Base-by-base conservation (phyloP, 768 basidiomycete species). In the Tylopilus vinaceipallidus region DNA sequence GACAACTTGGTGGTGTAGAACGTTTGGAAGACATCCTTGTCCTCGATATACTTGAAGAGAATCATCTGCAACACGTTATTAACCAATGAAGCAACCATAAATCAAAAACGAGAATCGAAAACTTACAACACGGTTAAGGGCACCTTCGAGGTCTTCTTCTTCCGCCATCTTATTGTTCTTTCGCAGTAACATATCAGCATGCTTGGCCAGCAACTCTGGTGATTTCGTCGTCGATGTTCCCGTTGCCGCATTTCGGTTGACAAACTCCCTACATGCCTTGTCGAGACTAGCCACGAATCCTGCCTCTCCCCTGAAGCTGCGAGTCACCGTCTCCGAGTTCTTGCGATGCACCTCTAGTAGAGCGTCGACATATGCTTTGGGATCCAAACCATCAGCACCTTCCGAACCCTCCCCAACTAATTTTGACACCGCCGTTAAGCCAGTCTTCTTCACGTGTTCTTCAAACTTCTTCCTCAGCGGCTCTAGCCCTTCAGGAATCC, bases 1-100 rank as follows among this genome's bases (percentile, higher is more conserved):
- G 91, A 91, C 20, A 98, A 72, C 68, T 91, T 95, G 55, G 91
- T 95, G 14, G 88, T 89, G 73, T 99, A 98, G 78, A 95, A 98
- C 16, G 89, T 90, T 65, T 95, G 94, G 83, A 98, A 99, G 12
- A 98, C 91, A 57, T 99, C 95, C 75, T 97, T 97, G 76, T 98
- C 95, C 66, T 95, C 92, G 60, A 98, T 88, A 71, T 97, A 98
- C 67, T 94, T 94, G 88, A 99, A 97, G 42, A 98, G 73, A 13
- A 91, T 78, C 94, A 98, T 97, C 95, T 98, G 63, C 2, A 54
- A 32, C 13, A 23, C 32, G 42, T 46, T 50, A 26, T 66, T 34
- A 58, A 10, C 6, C 11, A 7, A 24, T 24, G 20, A 20, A 29
- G 12, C 39, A 0, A 47, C n/a, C n/a, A n/a, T n/a, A n/a, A n/a